A percentile compares a stretch with the other conserved stretches of the same genome.
phyloP scores from a whole-genome alignment of 2,329 filamentous ascomycete genomes.

The Penicillium verrucosum region DNA sequence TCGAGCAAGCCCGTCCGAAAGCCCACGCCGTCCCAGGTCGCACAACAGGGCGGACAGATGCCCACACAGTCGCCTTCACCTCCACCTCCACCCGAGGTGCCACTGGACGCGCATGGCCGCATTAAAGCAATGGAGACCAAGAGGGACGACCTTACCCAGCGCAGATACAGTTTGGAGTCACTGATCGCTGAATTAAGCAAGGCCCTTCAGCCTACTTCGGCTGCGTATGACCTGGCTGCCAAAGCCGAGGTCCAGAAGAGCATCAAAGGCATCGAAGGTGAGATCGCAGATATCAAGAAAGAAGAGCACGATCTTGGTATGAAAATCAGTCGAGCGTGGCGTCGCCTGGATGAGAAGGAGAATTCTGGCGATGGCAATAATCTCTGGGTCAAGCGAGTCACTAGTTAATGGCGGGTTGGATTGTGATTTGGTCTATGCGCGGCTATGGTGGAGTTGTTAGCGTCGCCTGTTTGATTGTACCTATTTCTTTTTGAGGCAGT shows the following conservation, averaged over 20 bases:
- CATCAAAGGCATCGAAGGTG: slow-evolving; percentile 62
- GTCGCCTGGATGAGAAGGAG: slow-evolving; percentile 65
- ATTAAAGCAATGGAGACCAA: slow-evolving; percentile 65
- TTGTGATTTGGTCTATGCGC: not conserved
- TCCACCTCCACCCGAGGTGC: slow-evolving; percentile 54
- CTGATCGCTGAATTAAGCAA: slow-evolving; percentile 75
- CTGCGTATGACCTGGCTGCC: slow-evolving; percentile 64
- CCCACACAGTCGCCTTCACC: slow-evolving; percentile 51
- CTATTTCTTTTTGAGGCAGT: not conserved
- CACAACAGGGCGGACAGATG: slow-evolving; percentile 25
- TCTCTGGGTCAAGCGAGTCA: slow-evolving; percentile 76
- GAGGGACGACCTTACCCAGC: slow-evolving; percentile 62
- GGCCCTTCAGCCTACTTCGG: slow-evolving; percentile 67
- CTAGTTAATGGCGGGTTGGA: slow-evolving; percentile 48
- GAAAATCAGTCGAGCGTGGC: slow-evolving; percentile 70
- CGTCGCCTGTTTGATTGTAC: not conserved
- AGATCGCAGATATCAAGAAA: slow-evolving; percentile 69
- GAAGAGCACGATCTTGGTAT: slow-evolving; percentile 78
- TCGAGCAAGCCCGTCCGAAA: slow-evolving; percentile 40
- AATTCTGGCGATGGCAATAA: slow-evolving; percentile 51
- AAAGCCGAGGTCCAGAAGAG: slow-evolving; percentile 58
- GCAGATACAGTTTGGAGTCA: slow-evolving; percentile 67
- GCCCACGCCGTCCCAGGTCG: slow-evolving; percentile 40
- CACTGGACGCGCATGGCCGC: slow-evolving; percentile 54
- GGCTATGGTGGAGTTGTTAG: not conserved